These are phyloP conservation scores for Cylindrodendrum hubeiense DNA, from an alignment of 2,329 filamentous ascomycete genomes.

Conservation along the genomic window DNA sequence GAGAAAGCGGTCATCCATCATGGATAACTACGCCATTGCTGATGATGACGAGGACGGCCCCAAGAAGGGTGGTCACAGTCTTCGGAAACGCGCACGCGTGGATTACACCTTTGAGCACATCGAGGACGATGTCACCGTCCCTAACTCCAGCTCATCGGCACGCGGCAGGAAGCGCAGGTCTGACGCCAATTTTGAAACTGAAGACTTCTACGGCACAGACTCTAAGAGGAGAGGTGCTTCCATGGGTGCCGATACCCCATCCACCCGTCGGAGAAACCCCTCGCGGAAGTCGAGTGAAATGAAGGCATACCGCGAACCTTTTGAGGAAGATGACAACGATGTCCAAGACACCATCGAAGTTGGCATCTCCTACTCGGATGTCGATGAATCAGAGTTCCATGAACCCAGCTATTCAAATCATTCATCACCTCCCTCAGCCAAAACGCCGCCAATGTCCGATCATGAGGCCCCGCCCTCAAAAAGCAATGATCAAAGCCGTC, in stretches of 20 bases:
- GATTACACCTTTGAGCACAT: constrained; percentile 69
- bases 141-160: constrained; percentile 49
- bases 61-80: constrained; percentile 69
- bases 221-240: constrained; percentile 54
- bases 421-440: constrained; percentile 45
- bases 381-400: constrained; percentile 47
- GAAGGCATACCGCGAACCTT: constrained; percentile 46
- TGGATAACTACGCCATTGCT: constrained; percentile 54
- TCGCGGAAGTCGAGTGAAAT: constrained; percentile 53
- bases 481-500: constrained; percentile 17
- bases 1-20: constrained; percentile 59
- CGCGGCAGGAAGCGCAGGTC: constrained; percentile 54
- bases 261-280: constrained; percentile 55
- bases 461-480: constrained; percentile 25
- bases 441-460: constrained; percentile 34
- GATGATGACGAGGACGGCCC: constrained; percentile 64
- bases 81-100: constrained; percentile 67
- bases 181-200: constrained; percentile 50
- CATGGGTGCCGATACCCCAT: constrained; percentile 51
- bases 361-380: constrained; percentile 55
- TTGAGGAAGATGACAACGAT: constrained; percentile 58
- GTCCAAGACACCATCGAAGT: constrained; percentile 71
- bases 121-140: constrained; percentile 59
- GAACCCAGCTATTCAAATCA: constrained; percentile 42
- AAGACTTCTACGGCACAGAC: constrained; percentile 46